These are phyloP conservation scores for Wickerhamomyces ciferrii DNA, from an alignment of 805 yeast genomes.

Conservation along the genomic window DNA sequence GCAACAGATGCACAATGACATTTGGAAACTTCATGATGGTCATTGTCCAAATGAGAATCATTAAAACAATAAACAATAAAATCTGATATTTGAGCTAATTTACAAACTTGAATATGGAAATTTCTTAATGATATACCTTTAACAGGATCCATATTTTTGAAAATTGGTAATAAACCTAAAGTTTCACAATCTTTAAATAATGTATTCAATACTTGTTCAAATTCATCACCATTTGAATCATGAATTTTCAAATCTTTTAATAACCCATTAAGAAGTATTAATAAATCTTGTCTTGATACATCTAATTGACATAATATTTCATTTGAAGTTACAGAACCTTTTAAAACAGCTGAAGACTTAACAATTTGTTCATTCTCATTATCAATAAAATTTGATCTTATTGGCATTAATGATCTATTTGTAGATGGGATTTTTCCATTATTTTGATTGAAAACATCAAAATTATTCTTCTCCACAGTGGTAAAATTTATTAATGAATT, in stretches of 20 bases:
- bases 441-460: constrained; percentile 11
- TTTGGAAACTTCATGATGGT: too few species aligned
- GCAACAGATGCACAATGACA: constrained; percentile 35
- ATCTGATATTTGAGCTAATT: constrained; percentile 68
- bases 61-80: constrained; percentile 70
- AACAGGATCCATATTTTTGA: constrained; percentile 59
- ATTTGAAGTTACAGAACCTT: constrained; percentile 46
- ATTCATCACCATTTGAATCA: background rate
- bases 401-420: constrained; percentile 17
- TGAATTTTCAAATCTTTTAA: constrained; percentile 19
- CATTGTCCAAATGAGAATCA: constrained; percentile 27
- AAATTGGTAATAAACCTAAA: constrained; percentile 40
- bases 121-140: constrained; percentile 75
- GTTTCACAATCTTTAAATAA: constrained; percentile 22
- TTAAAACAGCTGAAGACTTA: constrained; percentile 36
- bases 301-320: constrained; percentile 51
- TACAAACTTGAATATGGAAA: constrained; percentile 83
- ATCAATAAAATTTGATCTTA: constrained; percentile 22
- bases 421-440: constrained; percentile 13
- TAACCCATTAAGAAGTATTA: constrained; percentile 11
- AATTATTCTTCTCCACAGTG: constrained; percentile 15
- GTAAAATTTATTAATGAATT: constrained; percentile 17
- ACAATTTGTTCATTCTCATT: constrained; percentile 25
- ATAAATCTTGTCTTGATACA: constrained; percentile 32
- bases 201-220: constrained; percentile 8